Conservation (phyloP, 495 filamentous ascomycete species). For the Glarea lozoyensis region DNA sequence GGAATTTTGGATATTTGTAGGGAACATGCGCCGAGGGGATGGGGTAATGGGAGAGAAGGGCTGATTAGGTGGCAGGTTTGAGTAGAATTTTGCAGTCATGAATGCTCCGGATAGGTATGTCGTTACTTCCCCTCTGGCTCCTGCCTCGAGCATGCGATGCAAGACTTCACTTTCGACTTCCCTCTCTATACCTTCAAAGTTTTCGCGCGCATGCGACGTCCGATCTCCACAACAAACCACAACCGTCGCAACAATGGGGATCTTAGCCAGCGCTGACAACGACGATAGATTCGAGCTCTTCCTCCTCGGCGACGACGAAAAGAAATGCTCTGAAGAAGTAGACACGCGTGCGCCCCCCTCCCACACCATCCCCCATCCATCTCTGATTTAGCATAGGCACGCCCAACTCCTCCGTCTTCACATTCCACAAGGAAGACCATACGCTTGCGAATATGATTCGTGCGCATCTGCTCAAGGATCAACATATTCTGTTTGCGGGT, state of each 20-base stretch:
- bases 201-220: no score
- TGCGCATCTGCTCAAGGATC: constrained; percentile 66
- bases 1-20: no score
- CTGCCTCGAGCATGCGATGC: not conserved
- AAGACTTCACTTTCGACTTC: not conserved
- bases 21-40: no score
- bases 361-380: not conserved
- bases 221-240: not conserved
- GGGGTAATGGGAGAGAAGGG: no score
- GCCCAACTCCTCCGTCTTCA: constrained; percentile 80
- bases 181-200: not conserved
- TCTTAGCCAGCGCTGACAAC: not conserved
- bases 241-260: not conserved
- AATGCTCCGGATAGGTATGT: constrained; percentile 22
- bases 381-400: constrained; percentile 46
- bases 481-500: constrained; percentile 73
- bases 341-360: constrained; percentile 64
- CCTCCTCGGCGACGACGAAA: constrained; percentile 74
- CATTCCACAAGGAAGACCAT: constrained; percentile 94
- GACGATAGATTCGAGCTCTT: constrained; percentile 79
- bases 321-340: constrained; percentile 76
- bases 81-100: constrained; percentile 18
- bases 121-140: not conserved
- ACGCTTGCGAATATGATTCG: constrained; percentile 86
- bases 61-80: no score